Percentiles rank a stretch among this genome's conserved stretches.
Evolutionary conservation across 1,284 basidiomycete species (phyloP).

Genomic region (Wolfiporia cocos): DNA sequence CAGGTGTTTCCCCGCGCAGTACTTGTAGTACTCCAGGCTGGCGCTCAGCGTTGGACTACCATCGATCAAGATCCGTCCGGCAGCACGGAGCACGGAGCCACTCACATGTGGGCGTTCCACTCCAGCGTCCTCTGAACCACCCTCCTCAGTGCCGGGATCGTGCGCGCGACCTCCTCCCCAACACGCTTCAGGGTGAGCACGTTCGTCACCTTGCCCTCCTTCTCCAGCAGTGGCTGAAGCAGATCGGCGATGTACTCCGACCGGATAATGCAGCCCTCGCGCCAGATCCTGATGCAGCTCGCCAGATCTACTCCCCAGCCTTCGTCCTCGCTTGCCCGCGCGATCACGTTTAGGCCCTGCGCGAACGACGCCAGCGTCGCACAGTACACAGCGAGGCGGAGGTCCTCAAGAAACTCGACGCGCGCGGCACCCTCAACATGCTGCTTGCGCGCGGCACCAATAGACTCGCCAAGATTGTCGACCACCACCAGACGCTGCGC

Average conservation of each 20-base stretch:
- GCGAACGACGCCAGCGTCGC: slow-evolving; percentile 16
- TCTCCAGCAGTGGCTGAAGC: slow-evolving; percentile 14
- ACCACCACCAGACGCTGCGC: slow-evolving; percentile 16
- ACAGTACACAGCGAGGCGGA: slow-evolving; percentile 16
- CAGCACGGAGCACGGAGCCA: background rate
- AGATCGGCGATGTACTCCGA: slow-evolving; percentile 18
- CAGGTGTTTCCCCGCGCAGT: slow-evolving; percentile 16
- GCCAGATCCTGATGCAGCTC: slow-evolving; percentile 16
- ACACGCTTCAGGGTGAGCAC: slow-evolving; percentile 12
- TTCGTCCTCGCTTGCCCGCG: slow-evolving; percentile 16
- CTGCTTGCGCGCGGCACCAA: slow-evolving; percentile 16
- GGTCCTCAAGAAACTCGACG: slow-evolving; percentile 13
- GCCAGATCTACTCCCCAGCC: slow-evolving; percentile 16
- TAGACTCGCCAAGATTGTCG: slow-evolving; percentile 10
- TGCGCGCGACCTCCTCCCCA: slow-evolving; percentile 15
- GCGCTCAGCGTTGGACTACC: slow-evolving; percentile 16
- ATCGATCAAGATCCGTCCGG: background rate
- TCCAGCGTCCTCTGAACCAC: slow-evolving; percentile 13
- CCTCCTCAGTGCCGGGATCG: slow-evolving; percentile 11
- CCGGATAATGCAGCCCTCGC: slow-evolving; percentile 20
- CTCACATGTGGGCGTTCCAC: slow-evolving; percentile 20
- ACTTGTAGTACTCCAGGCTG: slow-evolving; percentile 18
- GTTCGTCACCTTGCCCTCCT: slow-evolving; percentile 10
- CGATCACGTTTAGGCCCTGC: slow-evolving; percentile 19
- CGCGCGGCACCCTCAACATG: slow-evolving; percentile 11